Evolutionary conservation across 78 protist species (phyloP).

Genomic region (Emiliania huxleyi): DNA sequence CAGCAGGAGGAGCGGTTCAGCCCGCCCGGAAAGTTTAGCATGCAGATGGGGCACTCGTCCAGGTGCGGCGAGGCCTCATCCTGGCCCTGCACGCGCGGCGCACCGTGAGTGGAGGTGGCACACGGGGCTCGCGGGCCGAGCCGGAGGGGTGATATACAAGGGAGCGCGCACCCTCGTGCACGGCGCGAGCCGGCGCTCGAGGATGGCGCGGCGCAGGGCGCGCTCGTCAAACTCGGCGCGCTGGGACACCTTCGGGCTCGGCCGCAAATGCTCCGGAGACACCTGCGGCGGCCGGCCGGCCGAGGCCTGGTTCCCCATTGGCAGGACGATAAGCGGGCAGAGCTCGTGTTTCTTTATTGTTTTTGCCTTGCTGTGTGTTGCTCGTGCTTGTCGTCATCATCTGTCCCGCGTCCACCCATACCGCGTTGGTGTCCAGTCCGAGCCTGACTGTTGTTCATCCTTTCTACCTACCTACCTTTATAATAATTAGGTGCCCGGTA

Average conservation of each 20-base stretch:
- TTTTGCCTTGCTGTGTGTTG: too few species aligned
- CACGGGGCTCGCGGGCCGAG: too few species aligned
- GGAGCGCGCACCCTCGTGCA: not conserved
- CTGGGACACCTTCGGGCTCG: not conserved
- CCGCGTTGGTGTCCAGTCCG: too few species aligned
- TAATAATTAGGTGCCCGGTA: too few species aligned
- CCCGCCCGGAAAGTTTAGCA: conserved; percentile 40
- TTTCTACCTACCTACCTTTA: too few species aligned
- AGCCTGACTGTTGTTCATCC: too few species aligned
- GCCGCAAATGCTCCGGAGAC: not conserved
- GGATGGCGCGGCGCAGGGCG: not conserved
- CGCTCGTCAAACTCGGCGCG: not conserved
- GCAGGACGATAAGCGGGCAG: not conserved
- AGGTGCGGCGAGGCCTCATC: not conserved
- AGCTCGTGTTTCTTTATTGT: too few species aligned
- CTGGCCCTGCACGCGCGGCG: too few species aligned
- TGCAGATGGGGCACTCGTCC: conserved; percentile 42
- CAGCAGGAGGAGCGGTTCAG: conserved; percentile 43
- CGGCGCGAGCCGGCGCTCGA: conserved; percentile 30
- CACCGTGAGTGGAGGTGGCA: too few species aligned
- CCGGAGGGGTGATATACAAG: too few species aligned
- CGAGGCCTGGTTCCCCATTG: not conserved
- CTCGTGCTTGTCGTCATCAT: too few species aligned
- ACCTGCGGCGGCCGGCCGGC: not conserved
- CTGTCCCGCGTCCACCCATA: too few species aligned